A percentile compares a stretch with the other conserved stretches of the same genome.
Conservation (phyloP, 148 eudicot genomes). For the Euryodendron excelsum region DNA sequence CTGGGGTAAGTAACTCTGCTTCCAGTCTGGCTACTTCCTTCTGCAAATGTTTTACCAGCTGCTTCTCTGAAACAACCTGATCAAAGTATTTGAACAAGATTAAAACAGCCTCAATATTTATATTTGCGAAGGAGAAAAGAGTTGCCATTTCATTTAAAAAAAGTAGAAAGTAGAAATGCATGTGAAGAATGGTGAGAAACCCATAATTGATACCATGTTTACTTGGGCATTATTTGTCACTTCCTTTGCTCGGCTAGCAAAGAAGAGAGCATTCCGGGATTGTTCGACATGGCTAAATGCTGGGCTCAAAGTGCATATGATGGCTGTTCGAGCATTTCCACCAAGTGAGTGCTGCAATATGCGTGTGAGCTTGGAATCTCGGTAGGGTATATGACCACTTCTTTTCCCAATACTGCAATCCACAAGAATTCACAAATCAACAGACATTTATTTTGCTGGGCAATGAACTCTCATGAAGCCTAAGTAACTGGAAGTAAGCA, state of each 20-base stretch:
- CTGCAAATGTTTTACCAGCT: conserved; percentile 87
- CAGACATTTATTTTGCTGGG: not conserved
- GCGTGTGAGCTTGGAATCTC: conserved; percentile 95
- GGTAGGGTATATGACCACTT: conserved; percentile 80
- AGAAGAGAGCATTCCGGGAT: conserved; percentile 70
- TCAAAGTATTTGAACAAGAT: conserved; percentile 7
- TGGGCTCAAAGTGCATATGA: conserved; percentile 93
- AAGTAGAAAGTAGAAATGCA: not conserved
- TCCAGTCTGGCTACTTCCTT: conserved; percentile 92
- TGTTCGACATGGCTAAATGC: conserved; percentile 86
- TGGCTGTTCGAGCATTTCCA: conserved; percentile 96
- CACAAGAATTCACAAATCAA: conserved; percentile 5
- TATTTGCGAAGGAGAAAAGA: not conserved
- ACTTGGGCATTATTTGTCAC: conserved; percentile 91
- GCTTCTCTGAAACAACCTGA: conserved; percentile 93
- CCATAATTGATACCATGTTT: conserved; percentile 59
- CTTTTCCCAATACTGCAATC: conserved; percentile 69
- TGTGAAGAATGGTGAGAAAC: not conserved
- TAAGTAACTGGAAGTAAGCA: not conserved
- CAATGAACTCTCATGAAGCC: not conserved
- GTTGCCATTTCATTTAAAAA: not conserved
- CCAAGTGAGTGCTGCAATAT: conserved; percentile 92
- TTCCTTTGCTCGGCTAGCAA: conserved; percentile 94
- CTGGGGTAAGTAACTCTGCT: conserved; percentile 85
- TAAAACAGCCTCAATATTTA: not conserved